Evolutionary conservation across 2,329 filamentous ascomycete species (phyloP).

Genomic region (Ceratocystiopsis brevicomis): DNA sequence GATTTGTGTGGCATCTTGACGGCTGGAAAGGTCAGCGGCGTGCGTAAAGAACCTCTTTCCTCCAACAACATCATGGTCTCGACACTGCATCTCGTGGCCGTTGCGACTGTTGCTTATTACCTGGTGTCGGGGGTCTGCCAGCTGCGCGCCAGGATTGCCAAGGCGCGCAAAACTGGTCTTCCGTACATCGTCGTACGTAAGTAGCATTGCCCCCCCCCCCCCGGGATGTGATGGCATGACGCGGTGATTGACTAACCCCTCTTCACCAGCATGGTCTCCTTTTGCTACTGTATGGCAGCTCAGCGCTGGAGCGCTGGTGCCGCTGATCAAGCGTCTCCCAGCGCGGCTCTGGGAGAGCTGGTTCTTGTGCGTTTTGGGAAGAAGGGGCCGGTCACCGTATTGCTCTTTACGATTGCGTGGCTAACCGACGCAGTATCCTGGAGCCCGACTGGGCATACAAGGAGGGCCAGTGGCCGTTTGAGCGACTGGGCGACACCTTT

Average conservation of each 20-base stretch:
- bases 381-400: neutral
- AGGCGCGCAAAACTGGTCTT: conserved; percentile 31
- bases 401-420: neutral
- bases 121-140: conserved; percentile 16
- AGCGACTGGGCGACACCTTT: conserved; percentile 42
- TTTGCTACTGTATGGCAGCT: neutral
- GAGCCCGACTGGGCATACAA: conserved; percentile 41
- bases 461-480: conserved; percentile 37
- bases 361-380: conserved; percentile 31
- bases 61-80: neutral
- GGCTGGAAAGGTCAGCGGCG: too few species aligned
- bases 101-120: conserved; percentile 14
- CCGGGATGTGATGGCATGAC: too few species aligned
- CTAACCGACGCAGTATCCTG: conserved; percentile 24
- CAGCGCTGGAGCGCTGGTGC: conserved; percentile 13
- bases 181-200: conserved; percentile 34
- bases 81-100: conserved; percentile 13
- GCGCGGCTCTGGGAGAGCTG: conserved; percentile 34
- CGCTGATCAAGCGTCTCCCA: conserved; percentile 36
- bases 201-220: conserved; percentile 12
- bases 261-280: too few species aligned
- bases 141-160: conserved; percentile 26
- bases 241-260: too few species aligned
- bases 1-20: too few species aligned
- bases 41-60: too few species aligned